Evolutionary conservation across 768 basidiomycete genomes (phyloP).

Genomic region (Inosperma sp.): DNA sequence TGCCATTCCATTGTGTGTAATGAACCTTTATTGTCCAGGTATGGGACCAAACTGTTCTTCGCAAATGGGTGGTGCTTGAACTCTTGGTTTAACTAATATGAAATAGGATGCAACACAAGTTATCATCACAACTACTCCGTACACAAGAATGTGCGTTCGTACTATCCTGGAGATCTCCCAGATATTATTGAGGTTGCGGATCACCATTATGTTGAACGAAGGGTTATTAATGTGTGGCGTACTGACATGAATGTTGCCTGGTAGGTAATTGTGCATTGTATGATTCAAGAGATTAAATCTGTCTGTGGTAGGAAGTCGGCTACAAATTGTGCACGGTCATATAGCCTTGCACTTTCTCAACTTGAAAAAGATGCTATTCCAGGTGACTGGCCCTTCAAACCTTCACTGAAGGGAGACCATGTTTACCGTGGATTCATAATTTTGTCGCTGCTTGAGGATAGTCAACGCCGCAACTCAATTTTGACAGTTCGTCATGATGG

Average conservation of each 20-base stretch:
- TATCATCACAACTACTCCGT: conserved; percentile 12
- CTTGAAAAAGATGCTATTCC: background rate
- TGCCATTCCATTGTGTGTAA: background rate
- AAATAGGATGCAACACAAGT: conserved; percentile 4
- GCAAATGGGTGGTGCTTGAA: background rate
- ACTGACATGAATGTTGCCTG: conserved; percentile 9
- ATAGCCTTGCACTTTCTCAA: conserved; percentile 1
- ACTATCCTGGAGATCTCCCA: conserved; percentile 5
- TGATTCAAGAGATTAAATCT: background rate
- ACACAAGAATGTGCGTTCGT: background rate
- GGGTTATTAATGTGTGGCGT: conserved; percentile 4
- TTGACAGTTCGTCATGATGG: conserved; percentile 25
- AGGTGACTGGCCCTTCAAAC: conserved; percentile 4
- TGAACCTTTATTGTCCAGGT: conserved; percentile 10
- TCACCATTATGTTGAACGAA: conserved; percentile 9
- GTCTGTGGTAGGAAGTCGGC: conserved; percentile 6
- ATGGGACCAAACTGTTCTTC: background rate
- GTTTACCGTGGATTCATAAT: conserved; percentile 31
- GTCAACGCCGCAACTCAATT: background rate
- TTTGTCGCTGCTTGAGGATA: conserved; percentile 24
- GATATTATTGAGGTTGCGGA: conserved; percentile 7
- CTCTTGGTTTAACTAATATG: background rate
- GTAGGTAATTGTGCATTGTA: background rate
- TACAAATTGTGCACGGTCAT: conserved; percentile 11
- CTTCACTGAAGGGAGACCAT: conserved; percentile 17